Evolutionary conservation across 2,329 filamentous ascomycete species (phyloP).

Genomic region (Fusarium brevicatenulatum): DNA sequence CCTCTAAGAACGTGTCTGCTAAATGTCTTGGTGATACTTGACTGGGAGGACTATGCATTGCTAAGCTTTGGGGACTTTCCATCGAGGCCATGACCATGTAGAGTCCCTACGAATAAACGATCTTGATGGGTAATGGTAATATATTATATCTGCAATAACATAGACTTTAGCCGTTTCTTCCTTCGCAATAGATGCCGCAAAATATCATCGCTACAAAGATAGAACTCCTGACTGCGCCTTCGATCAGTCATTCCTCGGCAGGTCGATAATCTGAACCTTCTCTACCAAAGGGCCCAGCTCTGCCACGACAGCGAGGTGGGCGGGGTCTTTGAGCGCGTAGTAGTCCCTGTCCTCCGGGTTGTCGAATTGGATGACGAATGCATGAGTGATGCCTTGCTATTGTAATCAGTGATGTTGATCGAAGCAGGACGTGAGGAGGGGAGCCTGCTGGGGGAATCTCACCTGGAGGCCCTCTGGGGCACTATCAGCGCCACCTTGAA

Average conservation of each 20-base stretch:
- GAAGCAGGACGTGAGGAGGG: too few species aligned
- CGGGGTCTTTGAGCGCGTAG: conserved; percentile 72
- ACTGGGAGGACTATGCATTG: too few species aligned
- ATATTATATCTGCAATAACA: too few species aligned
- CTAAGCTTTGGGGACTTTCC: too few species aligned
- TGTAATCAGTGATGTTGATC: neutral
- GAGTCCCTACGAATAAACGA: fast-evolving
- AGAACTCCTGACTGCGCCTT: too few species aligned
- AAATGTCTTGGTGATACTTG: fast-evolving
- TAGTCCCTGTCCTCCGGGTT: conserved; percentile 72
- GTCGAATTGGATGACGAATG: conserved; percentile 62
- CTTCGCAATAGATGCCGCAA: too few species aligned
- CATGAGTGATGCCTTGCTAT: neutral
- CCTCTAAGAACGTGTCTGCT: neutral
- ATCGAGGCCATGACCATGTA: too few species aligned
- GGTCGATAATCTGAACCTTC: conserved; percentile 68
- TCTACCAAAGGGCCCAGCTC: conserved; percentile 58
- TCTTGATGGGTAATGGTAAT: too few species aligned
- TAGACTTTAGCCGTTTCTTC: too few species aligned
- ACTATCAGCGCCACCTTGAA: neutral
- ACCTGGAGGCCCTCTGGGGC: neutral
- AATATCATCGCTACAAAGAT: too few species aligned
- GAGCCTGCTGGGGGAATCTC: neutral
- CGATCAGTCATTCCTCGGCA: conserved; percentile 41
- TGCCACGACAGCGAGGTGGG: conserved; percentile 67